Evolutionary conservation across 1,284 basidiomycete species (phyloP), one percentile per base, ranked within the genome.

Genomic region (Phylloporus gajari): DNA sequence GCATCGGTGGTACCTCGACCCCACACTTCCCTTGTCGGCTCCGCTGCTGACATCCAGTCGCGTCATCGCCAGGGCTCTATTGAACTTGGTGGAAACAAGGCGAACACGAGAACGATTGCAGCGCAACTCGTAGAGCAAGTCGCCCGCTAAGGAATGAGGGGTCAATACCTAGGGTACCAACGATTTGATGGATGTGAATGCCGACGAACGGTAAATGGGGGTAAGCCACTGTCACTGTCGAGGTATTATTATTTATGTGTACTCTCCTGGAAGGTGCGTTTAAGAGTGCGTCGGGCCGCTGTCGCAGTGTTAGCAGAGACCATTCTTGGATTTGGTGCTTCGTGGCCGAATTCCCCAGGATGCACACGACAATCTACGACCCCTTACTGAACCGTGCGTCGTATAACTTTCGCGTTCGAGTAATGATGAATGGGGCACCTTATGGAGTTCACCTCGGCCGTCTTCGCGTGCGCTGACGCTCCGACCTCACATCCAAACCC

Each of bases 201-300:
- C 94, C 1, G 96, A 98, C 77, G 89, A 92, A n/a, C n/a, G 46
- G 96, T 93, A 78, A 97, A 98, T 81, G 98, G 97, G 97, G 94
- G 95, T 94, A 79, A 80, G 89, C 86, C 15, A 40, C 67, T 68
- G 27, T 51, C 62, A 42, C 53, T 44, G 17, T 53, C 17, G 11
- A 19, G 21, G 25, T 15, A 15, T 51, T 42, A 19, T 32, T 60
- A 15, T 67, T 71, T 44, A 40, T 65, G 35, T 72, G 35, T 59
- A 48, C 35, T 63, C 59, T 58, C 17, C 48, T 19, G 58, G 25
- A 68, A 96, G 95, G 91, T 77, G 93, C 93, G n/a, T 97, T 97
- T 75, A 94, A 96, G 83, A 91, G 88, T 70, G 94, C 93, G 1
- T 90, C 88, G 8, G 70, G 70, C 74, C 5, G 51, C 70, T 5